Conservation (phyloP, 768 basidiomycete species). For the Calocybe indica region DNA sequence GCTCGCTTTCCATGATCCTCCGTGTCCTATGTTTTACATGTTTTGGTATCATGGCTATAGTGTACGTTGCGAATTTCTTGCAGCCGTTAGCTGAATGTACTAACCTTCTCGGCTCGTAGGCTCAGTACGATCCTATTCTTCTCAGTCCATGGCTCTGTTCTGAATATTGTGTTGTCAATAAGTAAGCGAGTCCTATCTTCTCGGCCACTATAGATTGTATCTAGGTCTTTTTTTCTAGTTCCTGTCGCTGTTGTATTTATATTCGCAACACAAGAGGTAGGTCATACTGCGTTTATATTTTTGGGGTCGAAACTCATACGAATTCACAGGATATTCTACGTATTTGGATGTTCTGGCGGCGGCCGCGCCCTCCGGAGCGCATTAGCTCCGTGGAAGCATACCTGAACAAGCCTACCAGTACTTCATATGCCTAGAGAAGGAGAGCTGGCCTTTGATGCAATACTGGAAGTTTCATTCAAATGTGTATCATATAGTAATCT, state of each 20-base stretch:
- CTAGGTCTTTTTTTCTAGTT: constrained; percentile 7
- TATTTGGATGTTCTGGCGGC: constrained; percentile 7
- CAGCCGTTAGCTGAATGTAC: neutral
- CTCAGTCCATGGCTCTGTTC: constrained; percentile 11
- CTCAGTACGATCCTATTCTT: constrained; percentile 18
- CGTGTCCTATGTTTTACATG: constrained; percentile 16
- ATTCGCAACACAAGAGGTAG: constrained; percentile 17
- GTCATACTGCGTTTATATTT: neutral
- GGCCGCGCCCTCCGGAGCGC: neutral
- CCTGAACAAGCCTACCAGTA: no score
- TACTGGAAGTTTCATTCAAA: no score
- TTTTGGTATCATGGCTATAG: constrained; percentile 15
- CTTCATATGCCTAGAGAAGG: no score
- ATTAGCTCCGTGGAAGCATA: no score
- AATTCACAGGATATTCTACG: constrained; percentile 6
- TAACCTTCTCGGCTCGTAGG: constrained; percentile 5
- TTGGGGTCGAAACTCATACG: neutral
- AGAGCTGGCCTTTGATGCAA: no score
- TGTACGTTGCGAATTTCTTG: constrained; percentile 8
- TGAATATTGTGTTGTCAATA: constrained; percentile 17
- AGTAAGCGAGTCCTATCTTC: constrained; percentile 4
- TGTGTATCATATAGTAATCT: no score
- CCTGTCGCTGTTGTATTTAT: constrained; percentile 17
- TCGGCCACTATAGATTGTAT: neutral
- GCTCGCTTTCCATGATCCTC: constrained; percentile 14